Percentiles rank a stretch among this genome's conserved stretches.
phyloP scores from a whole-genome alignment of 148 eudicot species.

The Nyssa sinensis region DNA sequence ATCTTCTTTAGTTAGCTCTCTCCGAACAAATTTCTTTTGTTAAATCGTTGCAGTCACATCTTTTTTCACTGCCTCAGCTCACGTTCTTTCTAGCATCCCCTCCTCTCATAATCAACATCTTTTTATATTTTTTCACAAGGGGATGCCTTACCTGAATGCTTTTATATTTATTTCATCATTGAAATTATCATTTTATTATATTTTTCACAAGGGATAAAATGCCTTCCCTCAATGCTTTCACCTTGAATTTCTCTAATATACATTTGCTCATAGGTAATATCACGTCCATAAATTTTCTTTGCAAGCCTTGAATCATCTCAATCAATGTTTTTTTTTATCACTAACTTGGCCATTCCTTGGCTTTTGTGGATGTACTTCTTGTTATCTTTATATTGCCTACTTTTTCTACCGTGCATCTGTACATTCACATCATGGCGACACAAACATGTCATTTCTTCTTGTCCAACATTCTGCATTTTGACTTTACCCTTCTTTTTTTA shows the following conservation, averaged over 20 bases:
- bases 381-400: background rate
- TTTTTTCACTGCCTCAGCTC: background rate
- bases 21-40: too few species aligned
- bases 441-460: background rate
- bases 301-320: background rate
- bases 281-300: background rate
- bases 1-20: too few species aligned
- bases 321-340: background rate
- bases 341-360: background rate
- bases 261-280: background rate
- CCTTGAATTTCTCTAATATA: background rate
- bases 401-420: background rate
- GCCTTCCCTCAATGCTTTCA: background rate
- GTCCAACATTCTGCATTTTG: background rate
- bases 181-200: too few species aligned
- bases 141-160: too few species aligned
- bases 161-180: too few species aligned
- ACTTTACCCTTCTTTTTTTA: too few species aligned
- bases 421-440: background rate
- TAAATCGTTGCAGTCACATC: background rate
- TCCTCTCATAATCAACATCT: background rate
- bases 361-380: background rate
- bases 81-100: background rate
- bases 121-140: too few species aligned
- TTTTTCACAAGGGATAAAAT: background rate